Base-by-base conservation (phyloP, 768 basidiomycete species). In the Auricularia sp. region DNA sequence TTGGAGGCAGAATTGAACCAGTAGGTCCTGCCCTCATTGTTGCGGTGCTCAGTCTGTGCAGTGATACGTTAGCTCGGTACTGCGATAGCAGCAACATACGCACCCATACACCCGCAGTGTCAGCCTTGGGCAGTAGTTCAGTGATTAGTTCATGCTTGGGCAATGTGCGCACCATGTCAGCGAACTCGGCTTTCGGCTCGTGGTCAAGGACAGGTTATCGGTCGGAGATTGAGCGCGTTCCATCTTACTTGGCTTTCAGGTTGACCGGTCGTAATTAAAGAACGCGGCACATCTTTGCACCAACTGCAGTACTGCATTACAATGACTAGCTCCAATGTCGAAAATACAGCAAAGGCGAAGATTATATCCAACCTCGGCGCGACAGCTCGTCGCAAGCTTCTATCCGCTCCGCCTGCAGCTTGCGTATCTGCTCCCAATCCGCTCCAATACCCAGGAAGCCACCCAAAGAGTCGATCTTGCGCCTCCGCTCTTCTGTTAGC, bases 1-100 rank as follows among this genome's bases (percentile, higher is more conserved):
- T 88, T 86, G 3, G 89, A 91, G 10, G 80, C 82, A 0, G 91
- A 86, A 72, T 97, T 94, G 76, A 93, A 94, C 95, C 95, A 98
- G 72, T 98, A 98, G 0, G 91, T 93, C n/a, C 93, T 81, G n/a
- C 94, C 94, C 72, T 97, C 96, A 1, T 91, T 87, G 76, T 95
- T 96, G 39, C 90, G 87, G 76, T 97, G 92, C 72, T 96, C 94
- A 2, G 91, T 93, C 93, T 95, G 29, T 29, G 29, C 29, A 2
- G 2, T 29, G 29, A 42, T 18, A 51, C 12, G 39, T 8, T 14
- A 8, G 39, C 39, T 42, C 39, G 12, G 39, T 0, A 0, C 39
- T 42, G 12, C 39, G 39, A 7, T 8, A 14, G 39, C 8, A 42
- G 39, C 39, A 42, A 42, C 12, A 42, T 42, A 14, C 39, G 7